Evolutionary conservation across 2,329 filamentous ascomycete species (phyloP).

Genomic region (Xylariaceae sp.): DNA sequence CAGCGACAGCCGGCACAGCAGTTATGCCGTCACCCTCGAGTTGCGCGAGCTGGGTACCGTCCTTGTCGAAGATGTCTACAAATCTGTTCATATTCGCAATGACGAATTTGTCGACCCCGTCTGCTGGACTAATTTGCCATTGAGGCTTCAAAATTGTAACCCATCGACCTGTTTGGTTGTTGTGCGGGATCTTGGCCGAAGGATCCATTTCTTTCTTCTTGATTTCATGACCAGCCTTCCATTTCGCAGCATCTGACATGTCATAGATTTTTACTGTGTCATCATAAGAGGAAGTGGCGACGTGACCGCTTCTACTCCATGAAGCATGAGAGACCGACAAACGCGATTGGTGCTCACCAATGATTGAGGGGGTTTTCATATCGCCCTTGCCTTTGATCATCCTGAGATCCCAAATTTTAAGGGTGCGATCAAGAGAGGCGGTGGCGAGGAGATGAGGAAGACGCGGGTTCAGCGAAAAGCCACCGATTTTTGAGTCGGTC

Average conservation of each 20-base stretch:
- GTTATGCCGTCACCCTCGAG: slow-evolving; percentile 86
- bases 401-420: slow-evolving; percentile 90
- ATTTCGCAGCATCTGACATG: slow-evolving; percentile 59
- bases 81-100: slow-evolving; percentile 99
- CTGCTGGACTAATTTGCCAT: slow-evolving; percentile 78
- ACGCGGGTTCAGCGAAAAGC: slow-evolving; percentile 78
- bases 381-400: slow-evolving; percentile 61
- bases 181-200: slow-evolving; percentile 67
- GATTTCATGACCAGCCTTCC: slow-evolving; percentile 57
- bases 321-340: slow-evolving; percentile 90
- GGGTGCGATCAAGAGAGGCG: slow-evolving; percentile 79
- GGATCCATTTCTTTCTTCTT: slow-evolving; percentile 64
- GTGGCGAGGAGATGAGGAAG: slow-evolving; percentile 82
- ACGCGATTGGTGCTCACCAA: slow-evolving; percentile 78
- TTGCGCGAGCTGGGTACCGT: slow-evolving; percentile 85
- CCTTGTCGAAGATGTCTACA: slow-evolving; percentile 80
- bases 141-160: slow-evolving; percentile 79
- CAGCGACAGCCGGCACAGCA: slow-evolving; percentile 87
- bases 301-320: slow-evolving; percentile 78
- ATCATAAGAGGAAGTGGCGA: slow-evolving; percentile 92
- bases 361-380: slow-evolving; percentile 57
- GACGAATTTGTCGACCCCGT: slow-evolving; percentile 79
- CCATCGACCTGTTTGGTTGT: slow-evolving; percentile 94
- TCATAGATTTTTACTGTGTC: slow-evolving; percentile 93
- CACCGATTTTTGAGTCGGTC: slow-evolving; percentile 91